phyloP scores from a whole-genome alignment of 2,329 filamentous ascomycete species.

The Pseudopyrenochaeta lycopersici region DNA sequence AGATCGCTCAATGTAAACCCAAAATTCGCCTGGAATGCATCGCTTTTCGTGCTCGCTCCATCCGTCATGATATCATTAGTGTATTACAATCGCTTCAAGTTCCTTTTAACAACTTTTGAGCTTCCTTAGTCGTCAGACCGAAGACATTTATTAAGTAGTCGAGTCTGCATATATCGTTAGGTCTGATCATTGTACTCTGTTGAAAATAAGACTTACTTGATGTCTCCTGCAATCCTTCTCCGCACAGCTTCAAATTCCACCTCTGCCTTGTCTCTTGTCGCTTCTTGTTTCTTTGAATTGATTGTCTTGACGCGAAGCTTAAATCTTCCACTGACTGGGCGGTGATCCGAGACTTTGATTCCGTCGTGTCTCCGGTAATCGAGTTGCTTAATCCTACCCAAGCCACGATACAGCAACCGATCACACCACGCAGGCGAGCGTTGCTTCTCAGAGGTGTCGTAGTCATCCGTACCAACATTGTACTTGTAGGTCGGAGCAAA shows the following conservation, averaged over 20 bases:
- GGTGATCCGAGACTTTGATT: slow-evolving; percentile 87
- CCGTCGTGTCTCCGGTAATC: slow-evolving; percentile 86
- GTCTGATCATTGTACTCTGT: not conserved
- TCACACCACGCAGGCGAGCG: slow-evolving; percentile 97
- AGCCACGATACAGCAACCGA: slow-evolving; percentile 83
- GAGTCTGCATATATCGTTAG: slow-evolving; percentile 56
- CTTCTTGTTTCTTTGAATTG: slow-evolving; percentile 69
- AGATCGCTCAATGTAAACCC: slow-evolving; percentile 11
- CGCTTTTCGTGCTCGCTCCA: slow-evolving; percentile 17
- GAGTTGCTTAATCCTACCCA: slow-evolving; percentile 83
- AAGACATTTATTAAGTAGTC: slow-evolving; percentile 72
- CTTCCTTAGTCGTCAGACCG: slow-evolving; percentile 64
- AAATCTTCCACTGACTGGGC: slow-evolving; percentile 88
- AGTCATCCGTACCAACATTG: slow-evolving; percentile 92
- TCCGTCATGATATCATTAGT: slow-evolving; percentile 10
- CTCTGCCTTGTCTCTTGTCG: slow-evolving; percentile 77
- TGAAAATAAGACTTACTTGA: slow-evolving; percentile 71
- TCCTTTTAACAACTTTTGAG: slow-evolving; percentile 49
- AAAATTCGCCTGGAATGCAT: slow-evolving; percentile 24
- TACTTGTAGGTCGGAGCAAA: slow-evolving; percentile 99
- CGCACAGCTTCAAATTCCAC: slow-evolving; percentile 77
- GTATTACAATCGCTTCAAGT: not conserved
- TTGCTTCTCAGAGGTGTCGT: slow-evolving; percentile 95
- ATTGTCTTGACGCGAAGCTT: slow-evolving; percentile 86
- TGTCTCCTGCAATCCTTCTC: slow-evolving; percentile 72